Evolutionary conservation across 2,329 filamentous ascomycete species (phyloP), one percentile per base, ranked within the genome.

Genomic region (Chaetomium sp.): DNA sequence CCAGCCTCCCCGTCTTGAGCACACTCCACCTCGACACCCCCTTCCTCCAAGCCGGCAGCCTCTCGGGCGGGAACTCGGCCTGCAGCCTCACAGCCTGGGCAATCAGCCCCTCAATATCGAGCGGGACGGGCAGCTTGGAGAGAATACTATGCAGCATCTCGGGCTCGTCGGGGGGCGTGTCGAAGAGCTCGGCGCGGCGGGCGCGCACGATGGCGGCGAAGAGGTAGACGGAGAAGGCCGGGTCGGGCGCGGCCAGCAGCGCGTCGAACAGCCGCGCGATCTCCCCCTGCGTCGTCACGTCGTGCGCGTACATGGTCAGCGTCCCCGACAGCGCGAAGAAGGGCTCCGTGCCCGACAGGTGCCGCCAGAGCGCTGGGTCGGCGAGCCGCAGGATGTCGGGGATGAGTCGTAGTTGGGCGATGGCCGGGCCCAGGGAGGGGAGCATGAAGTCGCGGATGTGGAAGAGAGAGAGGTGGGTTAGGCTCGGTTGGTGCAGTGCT

Each of bases 391-490:
- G 81, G 63, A 99, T 90, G 63, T 91, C 87, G 7, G 93, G 93
- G 62, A 99, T 88, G 13, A 99, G 85, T 47, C 87, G 86, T n/a
- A 99, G 86, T 77, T 99, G 95, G 62, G 88, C 84, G 57, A 96
- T 82, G 25, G 93, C 92, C 3, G 93, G 92, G 16, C 86, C 82
- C 53, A 99, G 86, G 49, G 87, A 92, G 9, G 94, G 93, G 12
- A 99, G 87, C 95, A 99, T 97, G 77, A 97, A 99, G 78, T 99
- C 95, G 67, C 95, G 88, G 74, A 99, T 97, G 60, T 93, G 90
- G 53, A 98, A 85, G 35, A 93, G 83, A 3, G 93, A 97, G 65
- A 99, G 87, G n/a, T 91, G 90, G 38, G 90, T 84, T 35, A 96
- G 86, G 19, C 89, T 87, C 7, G 82, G 76, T 21, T 84, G 81